These are phyloP conservation scores for Neofusicoccum ribis DNA, from an alignment of 2,329 filamentous ascomycete genomes.

Conservation along the genomic window DNA sequence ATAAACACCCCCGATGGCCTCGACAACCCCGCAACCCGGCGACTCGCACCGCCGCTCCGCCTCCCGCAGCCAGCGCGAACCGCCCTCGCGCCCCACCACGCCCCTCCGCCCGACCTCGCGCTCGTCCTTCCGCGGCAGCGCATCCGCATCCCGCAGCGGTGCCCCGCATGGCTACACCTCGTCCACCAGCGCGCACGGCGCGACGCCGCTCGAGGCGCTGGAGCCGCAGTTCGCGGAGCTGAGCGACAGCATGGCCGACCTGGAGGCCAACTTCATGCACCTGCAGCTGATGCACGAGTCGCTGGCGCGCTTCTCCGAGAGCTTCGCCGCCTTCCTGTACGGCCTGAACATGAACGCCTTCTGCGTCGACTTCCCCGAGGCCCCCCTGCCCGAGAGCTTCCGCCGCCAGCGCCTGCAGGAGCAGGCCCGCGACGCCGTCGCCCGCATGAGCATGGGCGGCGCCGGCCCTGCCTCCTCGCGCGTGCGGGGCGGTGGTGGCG, in stretches of 20 bases:
- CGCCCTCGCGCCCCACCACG: constrained; percentile 78
- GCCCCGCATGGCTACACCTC: constrained; percentile 29
- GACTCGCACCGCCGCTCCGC: constrained; percentile 47
- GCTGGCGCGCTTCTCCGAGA: constrained; percentile 88
- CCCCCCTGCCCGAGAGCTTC: constrained; percentile 84
- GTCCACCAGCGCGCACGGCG: constrained; percentile 45
- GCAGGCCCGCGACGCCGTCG: constrained; percentile 47
- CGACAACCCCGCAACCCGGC: constrained; percentile 23
- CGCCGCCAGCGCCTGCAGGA: constrained; percentile 49
- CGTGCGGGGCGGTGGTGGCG: neutral
- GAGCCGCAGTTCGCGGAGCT: constrained; percentile 93
- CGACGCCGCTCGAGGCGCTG: constrained; percentile 72
- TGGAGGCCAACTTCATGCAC: constrained; percentile 97
- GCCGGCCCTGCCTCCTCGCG: neutral
- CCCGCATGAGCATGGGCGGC: constrained; percentile 5
- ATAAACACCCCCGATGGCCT: constrained; percentile 22
- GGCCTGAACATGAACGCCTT: constrained; percentile 99
- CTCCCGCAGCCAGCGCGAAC: constrained; percentile 53
- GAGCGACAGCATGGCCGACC: constrained; percentile 88
- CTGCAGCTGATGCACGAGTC: constrained; percentile 97
- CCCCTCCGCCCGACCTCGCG: constrained; percentile 88
- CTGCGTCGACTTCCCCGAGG: constrained; percentile 96
- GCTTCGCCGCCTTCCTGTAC: constrained; percentile 92
- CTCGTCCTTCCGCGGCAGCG: constrained; percentile 73
- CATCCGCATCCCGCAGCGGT: constrained; percentile 43